Evolutionary conservation across 345 rosid species (phyloP).

Genomic region (Stellera chamaejasme): DNA sequence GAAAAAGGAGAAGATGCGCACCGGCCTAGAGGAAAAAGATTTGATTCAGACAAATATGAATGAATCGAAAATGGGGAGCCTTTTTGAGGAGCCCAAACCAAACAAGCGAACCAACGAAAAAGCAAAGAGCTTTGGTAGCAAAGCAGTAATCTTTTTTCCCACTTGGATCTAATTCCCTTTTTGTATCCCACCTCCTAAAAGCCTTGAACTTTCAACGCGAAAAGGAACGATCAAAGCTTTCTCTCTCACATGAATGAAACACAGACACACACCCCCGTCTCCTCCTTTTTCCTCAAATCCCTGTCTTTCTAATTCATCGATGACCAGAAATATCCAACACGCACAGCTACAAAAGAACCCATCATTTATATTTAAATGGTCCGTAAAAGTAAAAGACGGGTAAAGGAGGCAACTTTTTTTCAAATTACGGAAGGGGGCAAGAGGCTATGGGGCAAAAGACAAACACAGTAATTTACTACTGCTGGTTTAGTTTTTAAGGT

Average conservation of each 20-base stretch:
- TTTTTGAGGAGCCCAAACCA: conserved; percentile 25
- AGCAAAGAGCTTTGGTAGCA: conserved; percentile 13
- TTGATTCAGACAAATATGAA: conserved; percentile 3
- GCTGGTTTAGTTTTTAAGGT: no score
- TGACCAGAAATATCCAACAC: conserved; percentile 15
- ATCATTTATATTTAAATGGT: not conserved
- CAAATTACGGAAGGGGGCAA: no score
- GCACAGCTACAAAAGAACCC: conserved; percentile 4
- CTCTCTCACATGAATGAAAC: conserved; percentile 18
- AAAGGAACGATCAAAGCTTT: conserved; percentile 40
- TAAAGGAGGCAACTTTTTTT: no score
- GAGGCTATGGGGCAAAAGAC: no score
- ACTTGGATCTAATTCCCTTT: not conserved
- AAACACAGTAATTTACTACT: no score
- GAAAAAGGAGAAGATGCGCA: conserved; percentile 1
- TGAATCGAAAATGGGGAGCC: conserved; percentile 16
- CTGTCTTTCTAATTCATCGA: conserved; percentile 20
- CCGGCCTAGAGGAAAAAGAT: conserved; percentile 15
- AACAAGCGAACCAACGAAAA: conserved; percentile 5
- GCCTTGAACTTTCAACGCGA: conserved; percentile 30
- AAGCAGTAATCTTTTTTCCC: not conserved
- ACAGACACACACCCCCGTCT: conserved; percentile 9
- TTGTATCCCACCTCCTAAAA: not conserved
- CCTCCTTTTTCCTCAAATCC: conserved; percentile 12
- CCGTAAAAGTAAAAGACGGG: conserved; percentile 1